These are phyloP conservation scores for Cladophialophora yegresii DNA, from an alignment of 2,329 filamentous ascomycete genomes.

Conservation along the genomic window DNA sequence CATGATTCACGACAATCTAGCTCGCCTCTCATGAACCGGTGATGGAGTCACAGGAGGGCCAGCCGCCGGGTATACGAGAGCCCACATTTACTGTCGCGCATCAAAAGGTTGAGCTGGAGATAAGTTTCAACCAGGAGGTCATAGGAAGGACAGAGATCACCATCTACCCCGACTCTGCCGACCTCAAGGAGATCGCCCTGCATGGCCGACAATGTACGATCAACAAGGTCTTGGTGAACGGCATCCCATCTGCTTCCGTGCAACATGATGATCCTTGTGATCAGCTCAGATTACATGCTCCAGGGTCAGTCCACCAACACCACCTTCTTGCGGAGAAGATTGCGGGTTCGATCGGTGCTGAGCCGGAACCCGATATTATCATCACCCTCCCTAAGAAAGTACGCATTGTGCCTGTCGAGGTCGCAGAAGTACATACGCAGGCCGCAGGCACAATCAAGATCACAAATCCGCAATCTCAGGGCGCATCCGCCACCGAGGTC, in stretches of 20 bases:
- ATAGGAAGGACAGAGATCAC: conserved; percentile 80
- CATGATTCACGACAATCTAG: neutral
- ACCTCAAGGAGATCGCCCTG: conserved; percentile 58
- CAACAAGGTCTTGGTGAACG: conserved; percentile 53
- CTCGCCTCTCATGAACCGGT: neutral
- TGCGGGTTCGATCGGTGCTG: conserved; percentile 50
- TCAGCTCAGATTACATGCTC: conserved; percentile 46
- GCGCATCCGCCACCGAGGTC: conserved; percentile 42
- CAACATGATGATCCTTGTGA: conserved; percentile 49
- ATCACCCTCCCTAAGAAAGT: conserved; percentile 58
- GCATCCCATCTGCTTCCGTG: conserved; percentile 42
- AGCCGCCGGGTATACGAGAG: conserved; percentile 8
- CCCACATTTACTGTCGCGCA: conserved; percentile 59
- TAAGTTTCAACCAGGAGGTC: conserved; percentile 79
- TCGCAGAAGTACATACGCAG: conserved; percentile 61
- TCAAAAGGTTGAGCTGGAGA: conserved; percentile 84
- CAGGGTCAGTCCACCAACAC: conserved; percentile 66
- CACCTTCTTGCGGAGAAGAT: conserved; percentile 72
- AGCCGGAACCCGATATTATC: conserved; percentile 59
- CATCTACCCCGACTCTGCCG: conserved; percentile 64
- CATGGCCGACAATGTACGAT: conserved; percentile 65
- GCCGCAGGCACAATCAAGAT: conserved; percentile 52
- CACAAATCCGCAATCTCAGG: conserved; percentile 39
- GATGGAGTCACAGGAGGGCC: conserved; percentile 14
- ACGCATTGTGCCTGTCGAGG: conserved; percentile 52